A percentile compares a stretch with the other conserved stretches of the same genome.
Conservation (phyloP, 2,329 filamentous ascomycete genomes). For the Talaromyces sp. region DNA sequence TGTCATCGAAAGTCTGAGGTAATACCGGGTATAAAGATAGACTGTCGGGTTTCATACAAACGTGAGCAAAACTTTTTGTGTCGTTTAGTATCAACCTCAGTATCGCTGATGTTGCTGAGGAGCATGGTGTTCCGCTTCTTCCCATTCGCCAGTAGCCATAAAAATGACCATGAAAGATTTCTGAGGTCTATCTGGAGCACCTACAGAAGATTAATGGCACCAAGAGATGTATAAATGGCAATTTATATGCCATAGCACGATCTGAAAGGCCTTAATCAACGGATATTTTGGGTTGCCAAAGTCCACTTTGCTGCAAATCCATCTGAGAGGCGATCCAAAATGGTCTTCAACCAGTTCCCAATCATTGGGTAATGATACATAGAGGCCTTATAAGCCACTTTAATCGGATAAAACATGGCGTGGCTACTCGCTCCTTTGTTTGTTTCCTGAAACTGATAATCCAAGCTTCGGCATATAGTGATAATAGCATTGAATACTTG, state of each 20-base stretch:
- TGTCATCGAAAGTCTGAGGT: not conserved
- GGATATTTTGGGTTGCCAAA: not conserved
- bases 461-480: conserved; percentile 4
- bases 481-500: conserved; percentile 3
- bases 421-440: not conserved
- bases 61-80: not conserved
- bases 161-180: not conserved
- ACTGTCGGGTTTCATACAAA: not conserved
- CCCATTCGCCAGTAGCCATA: not conserved
- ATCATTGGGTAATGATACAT: not conserved
- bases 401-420: conserved; percentile 6
- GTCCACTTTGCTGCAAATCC: conserved; percentile 4
- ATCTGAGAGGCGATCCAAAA: conserved; percentile 6
- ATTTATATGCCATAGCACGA: not conserved
- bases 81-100: not conserved
- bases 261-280: not conserved
- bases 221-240: not conserved
- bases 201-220: not conserved
- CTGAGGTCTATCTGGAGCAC: not conserved
- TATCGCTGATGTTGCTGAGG: not conserved
- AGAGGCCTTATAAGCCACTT: not conserved
- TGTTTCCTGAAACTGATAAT: conserved; percentile 5
- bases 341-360: conserved; percentile 9
- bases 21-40: not conserved
- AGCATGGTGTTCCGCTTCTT: not conserved